These are phyloP conservation scores for Achlya hypogyna DNA, from an alignment of 352 stramenopile species.

Conservation along the genomic window DNA sequence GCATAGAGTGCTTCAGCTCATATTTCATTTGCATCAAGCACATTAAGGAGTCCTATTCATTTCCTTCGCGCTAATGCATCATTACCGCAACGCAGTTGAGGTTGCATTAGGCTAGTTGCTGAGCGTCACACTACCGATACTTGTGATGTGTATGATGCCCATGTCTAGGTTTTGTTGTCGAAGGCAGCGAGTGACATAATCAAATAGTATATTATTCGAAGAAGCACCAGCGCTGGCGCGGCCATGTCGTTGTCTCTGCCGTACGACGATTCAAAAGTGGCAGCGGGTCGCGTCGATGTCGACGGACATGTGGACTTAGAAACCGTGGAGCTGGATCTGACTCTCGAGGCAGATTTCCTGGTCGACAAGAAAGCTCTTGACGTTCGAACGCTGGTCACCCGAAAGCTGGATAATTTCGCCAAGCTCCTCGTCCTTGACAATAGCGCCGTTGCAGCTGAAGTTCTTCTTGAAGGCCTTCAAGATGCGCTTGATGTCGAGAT, in stretches of 20 bases:
- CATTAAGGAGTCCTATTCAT: too few species aligned
- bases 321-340: constrained; percentile 96
- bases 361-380: constrained; percentile 98
- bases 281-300: too few species aligned
- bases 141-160: too few species aligned
- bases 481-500: constrained; percentile 98
- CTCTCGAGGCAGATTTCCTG: constrained; percentile 97
- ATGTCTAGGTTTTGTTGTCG: neutral
- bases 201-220: neutral
- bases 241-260: too few species aligned
- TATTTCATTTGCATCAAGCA: too few species aligned
- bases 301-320: constrained; percentile 66
- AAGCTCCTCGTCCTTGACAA: constrained; percentile 97
- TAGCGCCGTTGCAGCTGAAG: constrained; percentile 99
- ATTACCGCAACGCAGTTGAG: too few species aligned
- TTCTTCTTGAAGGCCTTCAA: constrained; percentile 99
- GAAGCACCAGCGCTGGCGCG: neutral
- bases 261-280: neutral
- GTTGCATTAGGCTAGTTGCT: too few species aligned
- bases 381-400: constrained; percentile 98
- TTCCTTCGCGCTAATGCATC: too few species aligned
- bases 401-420: constrained; percentile 99
- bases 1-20: too few species aligned
- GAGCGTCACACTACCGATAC: too few species aligned
- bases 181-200: neutral